phyloP scores from a whole-genome alignment of 1,284 basidiomycete species.

The Coniophora puteana region DNA sequence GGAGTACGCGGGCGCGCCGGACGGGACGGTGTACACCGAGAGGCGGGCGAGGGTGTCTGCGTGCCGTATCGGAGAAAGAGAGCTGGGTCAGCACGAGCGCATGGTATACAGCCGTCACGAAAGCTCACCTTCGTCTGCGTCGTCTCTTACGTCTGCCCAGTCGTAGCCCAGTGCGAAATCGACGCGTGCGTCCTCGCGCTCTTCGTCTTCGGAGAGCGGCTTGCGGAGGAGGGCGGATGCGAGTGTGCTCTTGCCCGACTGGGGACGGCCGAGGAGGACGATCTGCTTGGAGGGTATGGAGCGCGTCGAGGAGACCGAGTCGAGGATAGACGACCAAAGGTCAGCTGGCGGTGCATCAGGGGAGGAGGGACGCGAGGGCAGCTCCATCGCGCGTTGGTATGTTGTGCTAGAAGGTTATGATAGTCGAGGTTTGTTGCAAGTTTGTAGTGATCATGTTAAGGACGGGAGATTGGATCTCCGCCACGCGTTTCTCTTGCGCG shows the following conservation, averaged over 20 bases:
- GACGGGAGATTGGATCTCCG: no score
- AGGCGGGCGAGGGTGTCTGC: slow-evolving; percentile 82
- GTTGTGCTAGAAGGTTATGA: slow-evolving; percentile 4
- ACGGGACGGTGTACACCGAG: slow-evolving; percentile 88
- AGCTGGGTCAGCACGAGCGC: no score
- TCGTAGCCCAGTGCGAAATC: slow-evolving; percentile 88
- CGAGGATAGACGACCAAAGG: slow-evolving; percentile 88
- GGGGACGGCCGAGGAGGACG: slow-evolving; percentile 74
- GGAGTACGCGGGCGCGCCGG: slow-evolving; percentile 69
- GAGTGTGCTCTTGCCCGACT: slow-evolving; percentile 74
- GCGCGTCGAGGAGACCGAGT: slow-evolving; percentile 81
- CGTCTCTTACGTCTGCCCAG: slow-evolving; percentile 81
- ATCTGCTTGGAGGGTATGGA: slow-evolving; percentile 86
- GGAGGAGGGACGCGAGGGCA: slow-evolving; percentile 54
- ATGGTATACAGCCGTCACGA: no score
- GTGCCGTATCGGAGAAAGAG: slow-evolving; percentile 9
- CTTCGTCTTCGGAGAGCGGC: slow-evolving; percentile 44
- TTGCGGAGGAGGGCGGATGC: slow-evolving; percentile 70
- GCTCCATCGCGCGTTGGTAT: slow-evolving; percentile 26
- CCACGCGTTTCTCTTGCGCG: no score
- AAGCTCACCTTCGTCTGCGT: slow-evolving; percentile 80
- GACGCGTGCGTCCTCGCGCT: slow-evolving; percentile 47
- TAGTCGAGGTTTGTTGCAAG: background rate
- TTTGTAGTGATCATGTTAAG: background rate
- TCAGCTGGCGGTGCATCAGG: slow-evolving; percentile 74